These are phyloP conservation scores for Plasmodium ovale DNA, from an alignment of 169 alveolate species.

Conservation along the genomic window DNA sequence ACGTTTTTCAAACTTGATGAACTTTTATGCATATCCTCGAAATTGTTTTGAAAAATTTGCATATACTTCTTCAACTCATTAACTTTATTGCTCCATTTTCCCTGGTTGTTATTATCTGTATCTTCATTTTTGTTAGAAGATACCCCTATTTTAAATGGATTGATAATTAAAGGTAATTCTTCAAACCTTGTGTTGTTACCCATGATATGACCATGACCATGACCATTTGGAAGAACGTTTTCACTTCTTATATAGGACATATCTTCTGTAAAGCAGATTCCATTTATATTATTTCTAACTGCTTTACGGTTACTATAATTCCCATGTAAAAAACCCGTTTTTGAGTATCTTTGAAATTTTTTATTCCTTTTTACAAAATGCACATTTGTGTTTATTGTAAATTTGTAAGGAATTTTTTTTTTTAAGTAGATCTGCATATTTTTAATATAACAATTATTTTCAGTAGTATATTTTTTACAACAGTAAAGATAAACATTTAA, in stretches of 20 bases:
- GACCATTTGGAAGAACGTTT: neutral
- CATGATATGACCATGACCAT: neutral
- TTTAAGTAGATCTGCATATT: conserved; percentile 2
- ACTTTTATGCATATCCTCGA: conserved; percentile 12
- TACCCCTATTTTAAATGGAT: neutral
- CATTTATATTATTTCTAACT: conserved; percentile 19
- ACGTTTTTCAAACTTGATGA: conserved; percentile 47
- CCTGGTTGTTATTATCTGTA: neutral
- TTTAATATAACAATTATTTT: conserved; percentile 17
- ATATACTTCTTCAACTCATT: conserved; percentile 16
- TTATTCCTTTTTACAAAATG: conserved; percentile 27
- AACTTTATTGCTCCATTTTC: conserved; percentile 7
- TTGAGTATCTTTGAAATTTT: conserved; percentile 2
- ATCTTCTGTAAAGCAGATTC: conserved; percentile 1
- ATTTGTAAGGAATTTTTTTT: conserved; percentile 2
- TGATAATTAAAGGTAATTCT: neutral
- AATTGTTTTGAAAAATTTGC: conserved; percentile 5
- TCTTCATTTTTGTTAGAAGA: conserved; percentile 7
- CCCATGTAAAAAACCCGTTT: neutral
- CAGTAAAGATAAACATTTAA: conserved; percentile 13
- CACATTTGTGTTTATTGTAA: conserved; percentile 8
- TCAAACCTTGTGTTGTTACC: conserved; percentile 25
- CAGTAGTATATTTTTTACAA: conserved; percentile 13
- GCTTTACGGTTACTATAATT: neutral
- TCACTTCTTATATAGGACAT: conserved; percentile 8